Percentiles rank a stretch among this genome's conserved stretches.
Conservation (phyloP, 441 rosid genomes). For the Syzygium malaccense region DNA sequence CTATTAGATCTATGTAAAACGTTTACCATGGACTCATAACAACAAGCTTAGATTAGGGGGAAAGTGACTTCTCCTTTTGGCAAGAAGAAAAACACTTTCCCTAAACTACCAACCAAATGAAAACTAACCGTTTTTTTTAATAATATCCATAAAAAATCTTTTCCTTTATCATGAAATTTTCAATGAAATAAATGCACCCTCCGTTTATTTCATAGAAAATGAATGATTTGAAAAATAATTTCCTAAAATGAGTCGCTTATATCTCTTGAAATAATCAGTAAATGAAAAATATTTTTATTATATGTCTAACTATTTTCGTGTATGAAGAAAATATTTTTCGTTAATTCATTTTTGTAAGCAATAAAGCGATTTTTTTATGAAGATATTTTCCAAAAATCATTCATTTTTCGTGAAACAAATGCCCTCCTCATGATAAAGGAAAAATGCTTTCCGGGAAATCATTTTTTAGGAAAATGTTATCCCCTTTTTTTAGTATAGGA, state of each 20-base stretch:
- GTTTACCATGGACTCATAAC: background rate
- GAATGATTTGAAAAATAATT: background rate
- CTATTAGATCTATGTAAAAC: background rate
- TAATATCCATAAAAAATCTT: background rate
- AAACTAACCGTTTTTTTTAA: background rate
- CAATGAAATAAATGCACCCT: background rate
- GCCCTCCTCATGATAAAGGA: background rate
- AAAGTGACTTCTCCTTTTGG: background rate
- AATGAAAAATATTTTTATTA: background rate
- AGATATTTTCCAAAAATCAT: background rate
- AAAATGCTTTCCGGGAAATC: background rate
- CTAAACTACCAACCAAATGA: background rate
- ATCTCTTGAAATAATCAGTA: background rate
- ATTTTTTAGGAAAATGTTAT: background rate
- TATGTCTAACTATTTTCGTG: background rate
- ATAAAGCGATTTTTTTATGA: fast-evolving
- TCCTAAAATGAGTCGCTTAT: background rate
- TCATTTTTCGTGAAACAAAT: background rate
- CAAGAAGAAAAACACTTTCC: background rate
- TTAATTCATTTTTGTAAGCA: background rate
- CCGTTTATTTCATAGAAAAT: fast-evolving
- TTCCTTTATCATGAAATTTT: background rate
- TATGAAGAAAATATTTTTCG: background rate
- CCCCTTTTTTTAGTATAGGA: fast-evolving
- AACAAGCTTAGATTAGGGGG: background rate